phyloP scores from a whole-genome alignment of 305 asterid genomes.

The Plantago lanceolata region DNA sequence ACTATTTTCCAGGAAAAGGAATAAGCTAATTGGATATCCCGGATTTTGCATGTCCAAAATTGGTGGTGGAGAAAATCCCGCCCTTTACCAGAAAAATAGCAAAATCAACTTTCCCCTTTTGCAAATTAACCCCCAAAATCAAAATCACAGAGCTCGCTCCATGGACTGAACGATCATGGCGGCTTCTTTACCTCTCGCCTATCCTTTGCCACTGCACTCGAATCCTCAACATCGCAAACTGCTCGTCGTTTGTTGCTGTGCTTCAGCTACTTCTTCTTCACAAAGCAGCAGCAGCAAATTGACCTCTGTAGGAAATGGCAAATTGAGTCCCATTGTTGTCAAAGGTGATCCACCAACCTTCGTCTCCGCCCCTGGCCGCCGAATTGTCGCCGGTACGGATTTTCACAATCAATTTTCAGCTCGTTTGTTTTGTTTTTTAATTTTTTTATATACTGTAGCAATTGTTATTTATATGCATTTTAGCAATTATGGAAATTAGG shows the following conservation, averaged over 20 bases:
- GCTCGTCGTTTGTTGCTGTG: slow-evolving; percentile 26
- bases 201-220: slow-evolving; percentile 37
- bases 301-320: slow-evolving; percentile 10
- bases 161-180: slow-evolving; percentile 4
- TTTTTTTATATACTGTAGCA: background rate
- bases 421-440: background rate
- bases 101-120: background rate
- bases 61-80: slow-evolving; percentile 12
- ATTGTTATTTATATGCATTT: no score
- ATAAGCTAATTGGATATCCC: background rate
- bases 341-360: slow-evolving; percentile 82
- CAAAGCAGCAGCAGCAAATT: slow-evolving; percentile 8
- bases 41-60: background rate
- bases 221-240: slow-evolving; percentile 26
- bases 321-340: slow-evolving; percentile 61
- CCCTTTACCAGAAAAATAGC: background rate
- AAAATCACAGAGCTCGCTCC: no score
- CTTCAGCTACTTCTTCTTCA: slow-evolving; percentile 41
- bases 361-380: slow-evolving; percentile 88
- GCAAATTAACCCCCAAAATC: background rate
- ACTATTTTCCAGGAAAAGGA: background rate
- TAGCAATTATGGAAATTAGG: no score
- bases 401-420: background rate
- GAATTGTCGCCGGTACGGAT: slow-evolving; percentile 74
- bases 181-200: slow-evolving; percentile 36